Evolutionary conservation across 352 stramenopile genomes (phyloP).

Genomic region (Phytopythium vexans): DNA sequence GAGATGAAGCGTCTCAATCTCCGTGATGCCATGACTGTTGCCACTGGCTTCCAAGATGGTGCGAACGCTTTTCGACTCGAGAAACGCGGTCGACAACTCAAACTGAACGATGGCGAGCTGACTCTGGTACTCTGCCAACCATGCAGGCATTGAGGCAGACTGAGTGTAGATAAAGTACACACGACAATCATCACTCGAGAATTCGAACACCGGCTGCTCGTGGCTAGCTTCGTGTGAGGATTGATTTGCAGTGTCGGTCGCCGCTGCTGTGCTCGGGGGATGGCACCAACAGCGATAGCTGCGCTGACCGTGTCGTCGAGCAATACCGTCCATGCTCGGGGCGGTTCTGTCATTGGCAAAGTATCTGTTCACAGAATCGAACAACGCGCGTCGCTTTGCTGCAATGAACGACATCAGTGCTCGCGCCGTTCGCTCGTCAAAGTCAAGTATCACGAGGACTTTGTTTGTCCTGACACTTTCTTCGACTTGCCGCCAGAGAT

Average conservation of each 20-base stretch:
- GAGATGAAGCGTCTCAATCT: slow-evolving; percentile 40
- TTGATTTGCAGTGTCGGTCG: not conserved
- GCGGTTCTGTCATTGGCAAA: slow-evolving; percentile 9
- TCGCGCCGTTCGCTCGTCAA: slow-evolving; percentile 21
- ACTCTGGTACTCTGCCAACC: slow-evolving; percentile 38
- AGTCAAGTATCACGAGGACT: slow-evolving; percentile 37
- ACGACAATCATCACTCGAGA: slow-evolving; percentile 33
- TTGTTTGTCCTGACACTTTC: slow-evolving; percentile 33
- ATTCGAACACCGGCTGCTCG: slow-evolving; percentile 21
- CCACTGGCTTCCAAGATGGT: slow-evolving; percentile 31
- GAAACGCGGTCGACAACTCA: slow-evolving; percentile 29
- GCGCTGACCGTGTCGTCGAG: not conserved
- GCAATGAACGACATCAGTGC: slow-evolving; percentile 36
- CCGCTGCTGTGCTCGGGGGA: not conserved
- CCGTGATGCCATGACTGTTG: slow-evolving; percentile 35
- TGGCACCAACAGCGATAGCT: slow-evolving; percentile 41
- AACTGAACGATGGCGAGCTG: slow-evolving; percentile 40
- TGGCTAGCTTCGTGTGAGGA: not conserved
- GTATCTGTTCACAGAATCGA: slow-evolving; percentile 49
- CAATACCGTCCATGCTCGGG: not conserved
- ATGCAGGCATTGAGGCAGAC: slow-evolving; percentile 20
- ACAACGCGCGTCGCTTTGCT: slow-evolving; percentile 41
- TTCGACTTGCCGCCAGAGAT: slow-evolving; percentile 42
- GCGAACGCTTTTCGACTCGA: slow-evolving; percentile 24
- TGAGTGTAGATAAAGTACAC: slow-evolving; percentile 52